Conservation (phyloP, 805 yeast genomes). For the Candida palmyrensis region DNA sequence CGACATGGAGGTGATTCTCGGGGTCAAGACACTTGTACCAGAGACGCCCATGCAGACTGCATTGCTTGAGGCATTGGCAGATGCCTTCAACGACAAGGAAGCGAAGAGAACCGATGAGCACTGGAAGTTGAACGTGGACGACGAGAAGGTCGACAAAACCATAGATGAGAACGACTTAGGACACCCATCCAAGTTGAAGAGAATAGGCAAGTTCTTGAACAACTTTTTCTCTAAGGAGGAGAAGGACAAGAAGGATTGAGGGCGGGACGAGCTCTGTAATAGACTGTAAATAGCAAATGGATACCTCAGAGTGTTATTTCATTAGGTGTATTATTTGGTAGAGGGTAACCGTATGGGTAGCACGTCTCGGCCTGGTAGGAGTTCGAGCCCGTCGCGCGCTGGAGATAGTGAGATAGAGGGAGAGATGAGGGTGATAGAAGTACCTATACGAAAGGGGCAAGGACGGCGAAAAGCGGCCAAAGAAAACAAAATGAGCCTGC, state of each 20-base stretch:
- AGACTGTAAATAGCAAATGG: conserved; percentile 11
- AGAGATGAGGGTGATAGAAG: too few species aligned
- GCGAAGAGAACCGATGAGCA: conserved; percentile 65
- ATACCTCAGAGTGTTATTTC: too few species aligned
- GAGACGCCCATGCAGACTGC: conserved; percentile 81
- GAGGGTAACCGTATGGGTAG: too few species aligned
- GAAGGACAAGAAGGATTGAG: conserved; percentile 11
- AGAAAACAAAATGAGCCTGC: too few species aligned
- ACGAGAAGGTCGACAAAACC: conserved; percentile 12
- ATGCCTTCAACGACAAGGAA: conserved; percentile 70
- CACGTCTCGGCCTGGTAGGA: too few species aligned
- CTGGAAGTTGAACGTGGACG: conserved; percentile 29
- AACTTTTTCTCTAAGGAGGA: conserved; percentile 48
- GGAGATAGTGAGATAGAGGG: too few species aligned
- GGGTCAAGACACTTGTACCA: conserved; percentile 70
- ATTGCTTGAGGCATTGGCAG: conserved; percentile 90
- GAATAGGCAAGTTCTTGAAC: conserved; percentile 54
- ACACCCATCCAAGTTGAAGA: conserved; percentile 49
- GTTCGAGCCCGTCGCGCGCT: too few species aligned
- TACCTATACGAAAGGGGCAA: too few species aligned
- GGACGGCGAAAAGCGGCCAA: too few species aligned
- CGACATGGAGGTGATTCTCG: conserved; percentile 68
- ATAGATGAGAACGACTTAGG: conserved; percentile 35
- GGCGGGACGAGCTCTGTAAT: too few species aligned
- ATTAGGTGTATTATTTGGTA: too few species aligned